Base-by-base conservation (phyloP, 148 eudicot genomes). In the Spergularia bocconei region DNA sequence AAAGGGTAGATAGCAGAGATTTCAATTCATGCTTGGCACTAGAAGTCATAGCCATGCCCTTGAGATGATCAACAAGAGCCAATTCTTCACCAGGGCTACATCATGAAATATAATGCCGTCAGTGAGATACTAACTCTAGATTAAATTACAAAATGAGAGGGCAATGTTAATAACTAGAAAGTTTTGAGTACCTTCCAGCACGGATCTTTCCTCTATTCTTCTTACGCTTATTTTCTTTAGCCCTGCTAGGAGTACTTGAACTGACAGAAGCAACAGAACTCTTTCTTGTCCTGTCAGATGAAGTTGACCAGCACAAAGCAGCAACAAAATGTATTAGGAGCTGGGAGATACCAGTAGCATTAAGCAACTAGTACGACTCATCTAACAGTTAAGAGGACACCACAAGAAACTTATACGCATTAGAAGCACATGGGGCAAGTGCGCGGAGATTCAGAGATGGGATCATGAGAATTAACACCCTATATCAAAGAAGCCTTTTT, bases 21-120 rank as follows among this genome's bases (percentile, higher is more conserved):
- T 86, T 91, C 65, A 95, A 85, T 82, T 95, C 97, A n/a, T 50
- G 71, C 79, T 83, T 86, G 80, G 97, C 90, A 57, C 91, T 91
- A 19, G 80, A 79, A 39, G 85, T 77, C 62, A 91, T 71, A 77
- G 90, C 83, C 97, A 95, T 95, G 58, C 94, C 90, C 89, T 87
- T 95, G 75, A 95, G 71, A 84, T 95, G 99, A 63, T 92, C 97
- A 54, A 95, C 90, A 62, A 95, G 80, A 82, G 94, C 99, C 85
- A 87, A 85, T 79, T 95, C 99, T 81, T 95, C 99, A 61, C 82
- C 97, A 73, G 97, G 91, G 77, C 99, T 95, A 82, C 59, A 86
- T 55, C 66, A 75, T 13, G 41, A 55, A 25, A 68, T 76, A 51
- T 36, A 12, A 20, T 5, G 33, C 52, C 11, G 70, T 11, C 7